Conservation (phyloP, 441 rosid species). For the Croton setiger region DNA sequence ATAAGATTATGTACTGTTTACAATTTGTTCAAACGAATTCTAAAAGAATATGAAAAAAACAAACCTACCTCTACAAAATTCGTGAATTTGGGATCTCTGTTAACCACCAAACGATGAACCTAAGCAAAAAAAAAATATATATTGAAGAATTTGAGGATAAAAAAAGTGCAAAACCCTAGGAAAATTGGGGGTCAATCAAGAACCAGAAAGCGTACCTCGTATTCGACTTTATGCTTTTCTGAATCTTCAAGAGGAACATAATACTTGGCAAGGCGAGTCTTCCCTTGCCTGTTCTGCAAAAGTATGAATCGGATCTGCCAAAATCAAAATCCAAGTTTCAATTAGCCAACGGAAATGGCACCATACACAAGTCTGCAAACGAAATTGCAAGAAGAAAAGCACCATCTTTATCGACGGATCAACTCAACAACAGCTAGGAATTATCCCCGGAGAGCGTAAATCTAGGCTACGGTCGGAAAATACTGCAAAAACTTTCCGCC, state of each 20-base stretch:
- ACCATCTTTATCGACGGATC: conserved; percentile 11
- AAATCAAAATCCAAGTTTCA: conserved; percentile 15
- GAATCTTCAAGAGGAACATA: conserved; percentile 97
- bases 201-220: conserved; percentile 50
- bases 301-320: conserved; percentile 96
- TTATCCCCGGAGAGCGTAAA: background rate
- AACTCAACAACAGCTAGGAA: background rate
- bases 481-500: background rate
- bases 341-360: background rate
- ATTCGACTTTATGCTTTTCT: conserved; percentile 98
- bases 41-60: background rate
- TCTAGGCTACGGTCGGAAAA: background rate
- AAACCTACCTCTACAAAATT: conserved; percentile 91
- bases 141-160: background rate
- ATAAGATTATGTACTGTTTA: background rate
- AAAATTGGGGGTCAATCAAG: background rate
- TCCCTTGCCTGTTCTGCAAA: conserved; percentile 97
- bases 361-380: background rate
- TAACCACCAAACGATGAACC: conserved; percentile 98
- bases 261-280: conserved; percentile 98
- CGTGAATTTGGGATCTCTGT: conserved; percentile 92
- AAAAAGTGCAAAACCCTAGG: background rate
- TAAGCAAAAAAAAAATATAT: conserved; percentile 18
- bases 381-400: background rate
- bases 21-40: background rate